phyloP scores from a whole-genome alignment of 2,329 filamentous ascomycete species.

The Aspergillus sp. region DNA sequence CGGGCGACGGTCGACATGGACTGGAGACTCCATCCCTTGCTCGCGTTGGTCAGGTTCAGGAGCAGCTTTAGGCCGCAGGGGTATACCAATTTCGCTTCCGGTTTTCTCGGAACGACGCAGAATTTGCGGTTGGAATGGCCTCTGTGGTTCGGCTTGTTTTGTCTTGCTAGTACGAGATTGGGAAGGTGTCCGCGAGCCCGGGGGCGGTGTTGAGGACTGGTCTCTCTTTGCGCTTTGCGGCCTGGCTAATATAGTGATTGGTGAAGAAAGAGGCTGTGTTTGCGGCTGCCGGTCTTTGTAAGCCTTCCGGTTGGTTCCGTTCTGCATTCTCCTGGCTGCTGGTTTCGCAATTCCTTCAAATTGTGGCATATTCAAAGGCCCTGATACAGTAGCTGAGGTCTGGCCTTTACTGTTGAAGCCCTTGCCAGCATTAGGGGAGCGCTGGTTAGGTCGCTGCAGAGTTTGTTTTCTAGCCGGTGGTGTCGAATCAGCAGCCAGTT shows the following conservation, averaged over 20 bases:
- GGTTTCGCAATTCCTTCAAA: conserved; percentile 28
- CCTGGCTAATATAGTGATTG: conserved; percentile 33
- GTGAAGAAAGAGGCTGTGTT: conserved; percentile 21
- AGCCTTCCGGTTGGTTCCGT: conserved; percentile 16
- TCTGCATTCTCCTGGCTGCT: conserved; percentile 17
- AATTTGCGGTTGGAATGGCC: conserved; percentile 49
- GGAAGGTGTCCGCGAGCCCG: conserved; percentile 7
- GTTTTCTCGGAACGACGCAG: conserved; percentile 44
- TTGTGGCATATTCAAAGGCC: conserved; percentile 34
- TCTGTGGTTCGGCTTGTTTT: conserved; percentile 30
- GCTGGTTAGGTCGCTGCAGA: conserved; percentile 22
- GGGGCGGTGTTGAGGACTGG: conserved; percentile 5
- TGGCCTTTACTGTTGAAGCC: conserved; percentile 10
- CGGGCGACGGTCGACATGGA: conserved; percentile 30
- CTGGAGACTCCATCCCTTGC: conserved; percentile 12
- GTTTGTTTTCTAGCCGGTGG: conserved; percentile 29
- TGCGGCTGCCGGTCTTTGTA: conserved; percentile 16
- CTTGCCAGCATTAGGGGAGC: conserved; percentile 10
- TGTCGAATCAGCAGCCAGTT: conserved; percentile 41
- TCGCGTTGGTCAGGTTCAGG: conserved; percentile 9
- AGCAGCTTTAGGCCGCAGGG: conserved; percentile 19
- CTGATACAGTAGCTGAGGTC: conserved; percentile 35
- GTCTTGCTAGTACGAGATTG: conserved; percentile 12
- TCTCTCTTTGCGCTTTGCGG: conserved; percentile 27
- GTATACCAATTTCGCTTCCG: conserved; percentile 23